Evolutionary conservation across 768 basidiomycete species (phyloP).

Genomic region (Pholiota molesta): DNA sequence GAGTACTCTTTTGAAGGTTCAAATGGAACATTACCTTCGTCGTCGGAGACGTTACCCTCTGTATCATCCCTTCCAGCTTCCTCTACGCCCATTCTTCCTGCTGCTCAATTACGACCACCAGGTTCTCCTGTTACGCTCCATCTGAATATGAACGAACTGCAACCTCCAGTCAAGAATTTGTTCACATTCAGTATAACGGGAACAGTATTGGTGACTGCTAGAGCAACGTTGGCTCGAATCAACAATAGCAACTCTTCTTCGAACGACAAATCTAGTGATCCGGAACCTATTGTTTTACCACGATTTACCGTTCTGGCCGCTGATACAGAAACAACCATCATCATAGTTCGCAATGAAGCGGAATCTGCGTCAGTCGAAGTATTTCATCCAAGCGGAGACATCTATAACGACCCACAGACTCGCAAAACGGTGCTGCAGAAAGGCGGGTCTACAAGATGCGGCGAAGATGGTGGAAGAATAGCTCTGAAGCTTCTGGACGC

Average conservation of each 20-base stretch:
- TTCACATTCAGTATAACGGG: constrained; percentile 72
- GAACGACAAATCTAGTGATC: constrained; percentile 21
- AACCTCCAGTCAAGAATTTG: constrained; percentile 61
- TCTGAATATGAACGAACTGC: constrained; percentile 79
- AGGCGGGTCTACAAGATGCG: constrained; percentile 60
- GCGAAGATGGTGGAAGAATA: constrained; percentile 63
- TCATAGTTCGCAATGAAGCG: constrained; percentile 62
- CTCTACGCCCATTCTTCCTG: constrained; percentile 25
- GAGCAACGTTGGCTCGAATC: constrained; percentile 31
- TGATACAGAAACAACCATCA: constrained; percentile 61
- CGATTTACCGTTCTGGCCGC: constrained; percentile 71
- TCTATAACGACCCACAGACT: constrained; percentile 58
- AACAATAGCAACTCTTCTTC: constrained; percentile 23
- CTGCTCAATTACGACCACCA: constrained; percentile 42
- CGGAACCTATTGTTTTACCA: constrained; percentile 63
- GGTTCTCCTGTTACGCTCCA: constrained; percentile 71
- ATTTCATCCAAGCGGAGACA: constrained; percentile 58
- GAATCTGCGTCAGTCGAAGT: constrained; percentile 57
- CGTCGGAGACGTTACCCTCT: constrained; percentile 45
- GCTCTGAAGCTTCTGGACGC: constrained; percentile 44
- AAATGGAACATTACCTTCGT: constrained; percentile 34
- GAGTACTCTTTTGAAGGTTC: constrained; percentile 80
- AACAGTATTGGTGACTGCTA: constrained; percentile 61
- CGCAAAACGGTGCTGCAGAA: constrained; percentile 66
- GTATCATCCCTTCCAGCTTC: constrained; percentile 53